Conservation (phyloP, 345 rosid genomes). For the Firmiana major region DNA sequence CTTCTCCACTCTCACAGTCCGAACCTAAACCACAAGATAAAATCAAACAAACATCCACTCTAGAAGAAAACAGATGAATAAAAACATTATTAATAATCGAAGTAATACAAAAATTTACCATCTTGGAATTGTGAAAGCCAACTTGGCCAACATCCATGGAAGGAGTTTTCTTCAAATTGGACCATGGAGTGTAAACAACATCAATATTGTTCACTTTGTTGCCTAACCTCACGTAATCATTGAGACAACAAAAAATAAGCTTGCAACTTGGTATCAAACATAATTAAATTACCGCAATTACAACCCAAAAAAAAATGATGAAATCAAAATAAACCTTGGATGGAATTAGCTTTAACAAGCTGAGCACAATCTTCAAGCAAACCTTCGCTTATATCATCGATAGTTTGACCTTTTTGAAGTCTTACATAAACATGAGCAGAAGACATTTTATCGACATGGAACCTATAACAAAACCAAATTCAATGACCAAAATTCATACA, state of each 20-base stretch:
- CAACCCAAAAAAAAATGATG: neutral
- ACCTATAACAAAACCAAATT: slow-evolving; percentile 47
- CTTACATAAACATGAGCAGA: slow-evolving; percentile 97
- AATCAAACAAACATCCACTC: slow-evolving; percentile 13
- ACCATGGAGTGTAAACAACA: slow-evolving; percentile 97
- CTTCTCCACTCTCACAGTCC: slow-evolving; percentile 89
- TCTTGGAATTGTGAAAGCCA: slow-evolving; percentile 84
- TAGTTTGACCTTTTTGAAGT: slow-evolving; percentile 77
- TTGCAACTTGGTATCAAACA: neutral
- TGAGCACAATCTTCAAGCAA: slow-evolving; percentile 91
- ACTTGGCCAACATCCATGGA: slow-evolving; percentile 99
- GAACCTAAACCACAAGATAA: slow-evolving; percentile 50
- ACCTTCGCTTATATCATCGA: slow-evolving; percentile 83
- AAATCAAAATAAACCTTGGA: slow-evolving; percentile 51
- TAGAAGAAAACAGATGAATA: neutral
- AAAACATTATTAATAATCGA: neutral
- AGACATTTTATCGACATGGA: slow-evolving; percentile 98
- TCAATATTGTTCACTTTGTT: slow-evolving; percentile 91
- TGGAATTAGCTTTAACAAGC: slow-evolving; percentile 98
- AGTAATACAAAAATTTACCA: slow-evolving; percentile 42
- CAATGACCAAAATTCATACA: neutral
- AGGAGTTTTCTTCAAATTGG: slow-evolving; percentile 89
- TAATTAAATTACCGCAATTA: neutral
- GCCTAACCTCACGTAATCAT: slow-evolving; percentile 43
- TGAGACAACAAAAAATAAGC: too few species aligned